Evolutionary conservation across 371 early-diverging fungal genomes (phyloP).

Genomic region (Mortierella sp.): DNA sequence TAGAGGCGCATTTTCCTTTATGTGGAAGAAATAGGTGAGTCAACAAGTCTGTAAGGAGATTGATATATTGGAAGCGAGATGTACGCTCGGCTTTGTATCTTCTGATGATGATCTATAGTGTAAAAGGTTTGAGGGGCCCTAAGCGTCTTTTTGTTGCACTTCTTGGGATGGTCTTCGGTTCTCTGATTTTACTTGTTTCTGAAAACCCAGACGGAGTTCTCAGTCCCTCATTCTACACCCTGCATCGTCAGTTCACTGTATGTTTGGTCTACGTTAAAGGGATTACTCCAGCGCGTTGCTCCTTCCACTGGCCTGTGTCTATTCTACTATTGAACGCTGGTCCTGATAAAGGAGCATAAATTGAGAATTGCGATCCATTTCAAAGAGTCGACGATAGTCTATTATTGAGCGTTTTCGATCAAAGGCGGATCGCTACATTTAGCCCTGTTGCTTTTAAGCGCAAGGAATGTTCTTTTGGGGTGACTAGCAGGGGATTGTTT

Average conservation of each 20-base stretch:
- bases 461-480: background rate
- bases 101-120: conserved; percentile 51
- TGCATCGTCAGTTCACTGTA: background rate
- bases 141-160: background rate
- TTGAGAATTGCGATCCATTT: conserved; percentile 25
- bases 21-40: conserved; percentile 8
- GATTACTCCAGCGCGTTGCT: conserved; percentile 18
- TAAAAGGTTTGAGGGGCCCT: conserved; percentile 54
- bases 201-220: background rate
- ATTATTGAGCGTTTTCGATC: conserved; percentile 33
- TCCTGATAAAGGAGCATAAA: conserved; percentile 28
- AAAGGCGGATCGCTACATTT: conserved; percentile 49
- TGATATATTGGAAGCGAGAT: background rate
- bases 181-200: background rate
- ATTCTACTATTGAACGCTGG: conserved; percentile 23
- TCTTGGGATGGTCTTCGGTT: background rate
- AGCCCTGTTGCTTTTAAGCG: background rate
- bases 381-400: conserved; percentile 26
- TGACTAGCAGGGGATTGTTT: background rate
- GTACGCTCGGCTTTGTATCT: background rate
- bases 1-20: background rate
- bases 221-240: background rate
- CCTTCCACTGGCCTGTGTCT: conserved; percentile 14
- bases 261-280: background rate
- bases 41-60: background rate